Percentiles rank a stretch among this genome's conserved stretches.
Conservation (phyloP, 495 filamentous ascomycete genomes). For the Penicillium arizonense region DNA sequence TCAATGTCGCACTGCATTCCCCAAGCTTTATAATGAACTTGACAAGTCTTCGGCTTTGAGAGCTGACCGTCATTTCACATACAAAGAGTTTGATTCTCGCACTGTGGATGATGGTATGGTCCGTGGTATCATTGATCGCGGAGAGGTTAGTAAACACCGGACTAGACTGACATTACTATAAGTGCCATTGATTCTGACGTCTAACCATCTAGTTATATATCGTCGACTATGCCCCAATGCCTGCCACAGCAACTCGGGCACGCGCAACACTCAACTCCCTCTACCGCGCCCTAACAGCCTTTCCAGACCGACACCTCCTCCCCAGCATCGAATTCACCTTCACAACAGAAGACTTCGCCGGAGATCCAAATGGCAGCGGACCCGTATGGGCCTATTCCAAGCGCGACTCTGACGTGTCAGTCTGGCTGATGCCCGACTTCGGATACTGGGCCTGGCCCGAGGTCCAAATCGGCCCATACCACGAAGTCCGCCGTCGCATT, state of each 20-base stretch:
- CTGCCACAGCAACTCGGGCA: slow-evolving; percentile 34
- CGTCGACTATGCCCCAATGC: slow-evolving; percentile 32
- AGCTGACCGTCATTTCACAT: slow-evolving; percentile 20
- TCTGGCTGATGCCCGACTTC: slow-evolving; percentile 80
- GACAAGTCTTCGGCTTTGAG: slow-evolving; percentile 31
- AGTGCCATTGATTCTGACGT: not conserved
- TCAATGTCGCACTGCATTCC: slow-evolving; percentile 45
- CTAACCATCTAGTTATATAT: slow-evolving; percentile 36
- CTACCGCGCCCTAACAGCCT: slow-evolving; percentile 34
- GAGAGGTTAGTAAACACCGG: slow-evolving; percentile 32
- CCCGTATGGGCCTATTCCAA: slow-evolving; percentile 57
- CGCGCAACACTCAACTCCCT: slow-evolving; percentile 40
- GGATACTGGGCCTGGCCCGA: slow-evolving; percentile 74
- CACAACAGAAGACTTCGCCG: slow-evolving; percentile 47
- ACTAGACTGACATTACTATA: not conserved
- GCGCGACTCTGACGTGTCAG: slow-evolving; percentile 36
- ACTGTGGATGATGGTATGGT: slow-evolving; percentile 36
- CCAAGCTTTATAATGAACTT: slow-evolving; percentile 44
- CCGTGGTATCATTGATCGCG: slow-evolving; percentile 37
- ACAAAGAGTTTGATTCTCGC: slow-evolving; percentile 32
- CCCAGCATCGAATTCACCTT: slow-evolving; percentile 65
- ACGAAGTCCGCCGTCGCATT: slow-evolving; percentile 46
- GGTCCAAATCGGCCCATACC: slow-evolving; percentile 56
- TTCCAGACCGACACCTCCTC: slow-evolving; percentile 45
- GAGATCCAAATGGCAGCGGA: slow-evolving; percentile 15